Percentiles rank a stretch among this genome's conserved stretches.
Evolutionary conservation across 2,329 filamentous ascomycete species (phyloP).

Genomic region (Cladorrhinum sp.): DNA sequence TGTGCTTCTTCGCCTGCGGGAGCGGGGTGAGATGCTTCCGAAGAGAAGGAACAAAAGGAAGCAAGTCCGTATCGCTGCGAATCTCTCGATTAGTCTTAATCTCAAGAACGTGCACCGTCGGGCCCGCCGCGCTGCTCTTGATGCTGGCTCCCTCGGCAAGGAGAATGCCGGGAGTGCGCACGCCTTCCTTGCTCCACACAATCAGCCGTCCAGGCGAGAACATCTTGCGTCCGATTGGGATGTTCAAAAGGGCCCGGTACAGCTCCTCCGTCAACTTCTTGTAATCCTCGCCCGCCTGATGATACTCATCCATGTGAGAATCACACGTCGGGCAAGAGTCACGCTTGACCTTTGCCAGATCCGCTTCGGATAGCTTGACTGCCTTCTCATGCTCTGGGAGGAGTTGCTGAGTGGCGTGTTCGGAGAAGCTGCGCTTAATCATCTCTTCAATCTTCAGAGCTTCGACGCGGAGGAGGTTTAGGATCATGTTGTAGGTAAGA

Average conservation of each 20-base stretch:
- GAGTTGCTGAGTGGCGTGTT: conserved; percentile 92
- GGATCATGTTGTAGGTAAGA: conserved; percentile 98
- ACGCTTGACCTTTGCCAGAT: conserved; percentile 84
- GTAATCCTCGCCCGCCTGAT: conserved; percentile 77
- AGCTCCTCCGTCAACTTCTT: conserved; percentile 77
- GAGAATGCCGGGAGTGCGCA: conserved; percentile 78
- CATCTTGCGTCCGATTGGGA: conserved; percentile 78
- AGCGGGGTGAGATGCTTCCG: conserved; percentile 64
- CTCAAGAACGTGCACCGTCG: conserved; percentile 74
- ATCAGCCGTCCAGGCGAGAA: conserved; percentile 74
- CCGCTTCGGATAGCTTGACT: conserved; percentile 86
- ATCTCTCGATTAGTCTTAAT: conserved; percentile 66
- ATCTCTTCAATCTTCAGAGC: conserved; percentile 98
- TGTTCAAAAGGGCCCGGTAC: conserved; percentile 71
- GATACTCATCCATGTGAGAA: conserved; percentile 72
- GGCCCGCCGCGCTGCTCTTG: conserved; percentile 54
- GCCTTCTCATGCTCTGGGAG: conserved; percentile 94
- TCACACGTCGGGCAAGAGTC: conserved; percentile 82
- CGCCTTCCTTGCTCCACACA: conserved; percentile 80
- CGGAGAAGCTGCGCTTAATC: conserved; percentile 99
- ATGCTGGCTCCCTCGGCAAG: conserved; percentile 70
- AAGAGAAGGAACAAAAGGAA: conserved; percentile 77
- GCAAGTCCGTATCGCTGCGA: conserved; percentile 75
- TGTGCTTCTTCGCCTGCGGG: conserved; percentile 62
- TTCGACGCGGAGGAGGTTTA: conserved; percentile 91